Conservation (phyloP, 305 asterid genomes). For the Solanum aculeatissimum region DNA sequence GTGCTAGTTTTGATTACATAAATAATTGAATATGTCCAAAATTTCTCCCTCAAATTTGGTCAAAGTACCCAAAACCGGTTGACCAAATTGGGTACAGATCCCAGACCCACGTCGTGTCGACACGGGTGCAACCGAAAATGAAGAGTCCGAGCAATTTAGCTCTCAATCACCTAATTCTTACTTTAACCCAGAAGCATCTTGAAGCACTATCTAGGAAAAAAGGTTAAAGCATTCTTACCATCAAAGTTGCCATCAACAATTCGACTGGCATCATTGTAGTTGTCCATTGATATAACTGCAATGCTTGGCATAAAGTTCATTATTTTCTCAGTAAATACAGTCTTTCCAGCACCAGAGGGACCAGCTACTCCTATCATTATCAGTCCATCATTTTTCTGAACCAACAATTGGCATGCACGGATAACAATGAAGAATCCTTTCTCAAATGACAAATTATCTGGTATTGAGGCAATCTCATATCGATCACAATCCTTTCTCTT, state of each 20-base stretch:
- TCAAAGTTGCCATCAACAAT: slow-evolving; percentile 92
- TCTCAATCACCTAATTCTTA: not conserved
- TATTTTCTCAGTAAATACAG: slow-evolving; percentile 86
- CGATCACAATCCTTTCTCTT: slow-evolving; percentile 77
- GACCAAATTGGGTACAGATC: no score
- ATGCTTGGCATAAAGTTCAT: slow-evolving; percentile 85
- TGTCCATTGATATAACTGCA: slow-evolving; percentile 97
- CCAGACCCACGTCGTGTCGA: no score
- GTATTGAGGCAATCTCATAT: slow-evolving; percentile 62
- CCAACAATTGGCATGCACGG: slow-evolving; percentile 82
- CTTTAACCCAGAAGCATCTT: not conserved
- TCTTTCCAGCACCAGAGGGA: slow-evolving; percentile 99
- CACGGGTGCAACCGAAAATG: no score
- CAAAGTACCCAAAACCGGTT: no score
- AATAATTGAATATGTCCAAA: no score
- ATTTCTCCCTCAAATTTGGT: no score
- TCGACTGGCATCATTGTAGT: slow-evolving; percentile 94
- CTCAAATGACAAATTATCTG: slow-evolving; percentile 82
- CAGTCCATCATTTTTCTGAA: slow-evolving; percentile 85
- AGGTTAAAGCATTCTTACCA: slow-evolving; percentile 33
- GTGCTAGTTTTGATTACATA: no score
- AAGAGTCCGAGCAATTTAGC: no score
- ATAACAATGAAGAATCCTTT: slow-evolving; percentile 92
- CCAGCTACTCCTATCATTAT: slow-evolving; percentile 85
- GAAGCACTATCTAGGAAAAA: not conserved